Base-by-base conservation (phyloP, 2,329 filamentous ascomycete genomes). In the Nothophoma quercina region DNA sequence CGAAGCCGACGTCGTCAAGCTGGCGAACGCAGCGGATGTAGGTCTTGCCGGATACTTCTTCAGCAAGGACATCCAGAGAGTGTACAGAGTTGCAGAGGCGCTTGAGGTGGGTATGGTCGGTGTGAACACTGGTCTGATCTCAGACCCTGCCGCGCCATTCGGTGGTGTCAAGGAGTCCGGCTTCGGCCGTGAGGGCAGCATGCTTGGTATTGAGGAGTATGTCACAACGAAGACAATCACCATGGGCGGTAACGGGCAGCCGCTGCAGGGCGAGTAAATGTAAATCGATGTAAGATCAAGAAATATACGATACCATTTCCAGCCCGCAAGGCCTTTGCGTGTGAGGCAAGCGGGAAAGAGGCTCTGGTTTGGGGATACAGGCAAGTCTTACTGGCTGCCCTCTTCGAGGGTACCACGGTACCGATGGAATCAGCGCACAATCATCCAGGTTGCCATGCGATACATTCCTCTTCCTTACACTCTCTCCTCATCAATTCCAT, bases 41-140 rank as follows among this genome's bases (percentile, higher is more conserved):
- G 95, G 95, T 1, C 82, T 99, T 28, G 95, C 93, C 0, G 93
- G 91, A 1, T 98, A 98, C 78, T 96, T 99, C 79, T 98, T 91
- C 81, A 92, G 81, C 58, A 78, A 75, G 36, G 83, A 87, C 60
- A 67, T 87, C 5, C 79, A 82, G 61, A 75, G 85, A 22, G 78
- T 81, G 50, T 87, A 85, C 73, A 76, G 85, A 34, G 79, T 87
- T 34, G 84, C 85, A 0, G 85, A 87, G 65, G 82, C 83, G 13
- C 77, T 96, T 30, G 89, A 96, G 71, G 89, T 93, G 1, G 91
- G 91, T 45, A 96, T 96, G 91, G 85, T 96, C 1, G 91, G 90
- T 48, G 74, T 82, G 32, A 83, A 83, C 62, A 81, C 80, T 5
- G 79, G 79, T 1, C 42, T 81, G 49, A 79, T 81, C 42, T 78